phyloP scores from a whole-genome alignment of 805 yeast species.

The Clavispora fructus region DNA sequence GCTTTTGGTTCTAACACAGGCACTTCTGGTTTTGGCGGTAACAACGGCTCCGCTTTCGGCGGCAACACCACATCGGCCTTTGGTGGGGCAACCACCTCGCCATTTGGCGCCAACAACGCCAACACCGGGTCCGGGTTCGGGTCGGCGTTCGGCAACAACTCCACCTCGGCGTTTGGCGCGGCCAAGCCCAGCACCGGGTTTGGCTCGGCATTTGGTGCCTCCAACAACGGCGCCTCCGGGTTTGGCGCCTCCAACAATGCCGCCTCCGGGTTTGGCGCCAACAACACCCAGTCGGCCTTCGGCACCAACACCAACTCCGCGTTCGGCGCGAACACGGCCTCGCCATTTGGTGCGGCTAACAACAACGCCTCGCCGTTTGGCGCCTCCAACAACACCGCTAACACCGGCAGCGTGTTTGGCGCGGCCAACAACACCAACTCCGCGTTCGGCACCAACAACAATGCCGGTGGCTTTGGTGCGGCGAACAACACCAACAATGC shows the following conservation, averaged over 20 bases:
- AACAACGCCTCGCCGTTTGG: constrained; percentile 18
- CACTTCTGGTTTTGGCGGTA: constrained; percentile 22
- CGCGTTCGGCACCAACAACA: constrained; percentile 12
- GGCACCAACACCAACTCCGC: constrained; percentile 23
- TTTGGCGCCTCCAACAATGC: constrained; percentile 12
- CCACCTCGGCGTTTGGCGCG: constrained; percentile 10
- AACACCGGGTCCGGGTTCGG: constrained; percentile 12
- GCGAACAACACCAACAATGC: constrained; percentile 12
- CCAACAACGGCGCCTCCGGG: constrained; percentile 9
- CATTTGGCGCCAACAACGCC: constrained; percentile 3
- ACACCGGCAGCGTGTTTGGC: constrained; percentile 11
- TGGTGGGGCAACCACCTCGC: constrained; percentile 15
- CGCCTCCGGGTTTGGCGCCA: constrained; percentile 16
- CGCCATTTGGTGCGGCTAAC: constrained; percentile 17
- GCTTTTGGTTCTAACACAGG: constrained; percentile 21
- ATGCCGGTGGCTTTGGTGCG: constrained; percentile 18
- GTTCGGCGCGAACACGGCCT: constrained; percentile 6
- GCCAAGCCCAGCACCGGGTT: constrained; percentile 18
- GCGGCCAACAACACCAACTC: constrained; percentile 4
- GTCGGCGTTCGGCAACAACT: constrained; percentile 10
- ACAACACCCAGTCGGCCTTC: constrained; percentile 6
- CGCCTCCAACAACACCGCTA: constrained; percentile 7
- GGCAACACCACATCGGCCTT: constrained; percentile 20
- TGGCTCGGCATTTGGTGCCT: constrained; percentile 5
- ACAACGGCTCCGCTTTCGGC: constrained; percentile 31